Evolutionary conservation across 2,329 filamentous ascomycete genomes (phyloP), one percentile per base, ranked within the genome.

Genomic region (Fusarium tjaetaba): DNA sequence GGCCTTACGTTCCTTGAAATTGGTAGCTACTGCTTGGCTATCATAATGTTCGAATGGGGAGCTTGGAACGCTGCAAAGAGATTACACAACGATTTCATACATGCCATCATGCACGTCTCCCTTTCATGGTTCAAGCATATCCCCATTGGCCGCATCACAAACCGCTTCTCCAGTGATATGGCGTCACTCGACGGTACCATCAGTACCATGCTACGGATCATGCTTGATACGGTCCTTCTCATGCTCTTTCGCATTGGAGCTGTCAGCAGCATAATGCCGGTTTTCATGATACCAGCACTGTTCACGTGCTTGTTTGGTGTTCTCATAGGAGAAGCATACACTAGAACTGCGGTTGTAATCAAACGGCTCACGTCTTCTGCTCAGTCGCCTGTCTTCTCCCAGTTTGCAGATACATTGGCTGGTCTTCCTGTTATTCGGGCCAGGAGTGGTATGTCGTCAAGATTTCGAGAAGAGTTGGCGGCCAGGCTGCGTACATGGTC

Each of bases 121-220:
- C 81, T 90, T 15, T 85, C 86, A 8, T 90, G 88, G 88, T 90
- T 88, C 73, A 88, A 88, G 76, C 79, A 86, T 52, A 84, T 88
- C 3, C 85, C 88, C 0, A 83, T 87, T 22, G 86, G 88, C 18
- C 84, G 88, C 45, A 84, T 88, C 62, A 84, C 87, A 61, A 89
- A 89, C 74, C 85, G 88, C 18, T 88, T 90, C 71, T 86, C 87
- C 2, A 86, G 88, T 41, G 88, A 90, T 67, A 88, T 89, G 77
- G 82, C 84, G n/a, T 88, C 88, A 0, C 83, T 90, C 58, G 88
- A 90, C 71, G 85, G 83, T 13, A 75, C 80, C 3, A 78, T 90
- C 11, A 83, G 84, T 26, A 80, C 82, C 4, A 84, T 87, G 81
- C 79, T 89, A 2, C 83, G 85, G 10, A 72, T 76, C 45, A 82